Evolutionary conservation across 1,139 yeast species (phyloP), one percentile per base, ranked within the genome.

Genomic region (Sugiyamaella grinbergsii): DNA sequence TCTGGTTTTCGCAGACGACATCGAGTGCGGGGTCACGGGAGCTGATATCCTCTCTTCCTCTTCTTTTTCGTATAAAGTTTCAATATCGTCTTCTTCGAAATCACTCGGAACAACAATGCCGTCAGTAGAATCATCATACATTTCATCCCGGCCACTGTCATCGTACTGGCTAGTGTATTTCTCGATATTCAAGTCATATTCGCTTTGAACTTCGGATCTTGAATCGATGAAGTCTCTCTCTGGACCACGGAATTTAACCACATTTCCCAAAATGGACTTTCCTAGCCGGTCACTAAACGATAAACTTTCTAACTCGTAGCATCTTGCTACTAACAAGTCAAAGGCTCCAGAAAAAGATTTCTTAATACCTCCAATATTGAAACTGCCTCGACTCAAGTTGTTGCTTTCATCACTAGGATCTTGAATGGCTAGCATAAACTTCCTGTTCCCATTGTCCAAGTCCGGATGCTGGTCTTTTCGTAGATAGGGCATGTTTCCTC

Each of bases 321-420:
- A 62, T 29, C 61, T 54, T 11, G 58, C 54, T 1, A 83, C 80
- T 37, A 93, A 71, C 47, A 90, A 67, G 63, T 89, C 96, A 67
- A 79, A 91, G 0, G 98, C 98, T 28, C 96, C 97, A 8, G 86
- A 85, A 72, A 93, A 90, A 0, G 97, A 89, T 60, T 88, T 83
- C 62, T 86, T 87, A 54, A 93, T 78, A 58, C 85, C 91, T 42
- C 91, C 72, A 34, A 89, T 72, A 64, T 91, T 90, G 71, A 82
- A 89, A 1, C 95, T 84, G 1, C 96, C 88, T 58, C 96, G 75
- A 37, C 95, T 83, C 45, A 93, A 85, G 66, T 93, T 94, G 64
- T 93, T 94, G 5, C 73, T 60, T 0, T 82, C 73, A 63, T 91
- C 98, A 38, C 87, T 83, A 0, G 98, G 98, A 64, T 93, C 98